Evolutionary conservation across 179 eudicot genomes (phyloP), one percentile per base, ranked within the genome.

Genomic region (Patellifolia procumbens): DNA sequence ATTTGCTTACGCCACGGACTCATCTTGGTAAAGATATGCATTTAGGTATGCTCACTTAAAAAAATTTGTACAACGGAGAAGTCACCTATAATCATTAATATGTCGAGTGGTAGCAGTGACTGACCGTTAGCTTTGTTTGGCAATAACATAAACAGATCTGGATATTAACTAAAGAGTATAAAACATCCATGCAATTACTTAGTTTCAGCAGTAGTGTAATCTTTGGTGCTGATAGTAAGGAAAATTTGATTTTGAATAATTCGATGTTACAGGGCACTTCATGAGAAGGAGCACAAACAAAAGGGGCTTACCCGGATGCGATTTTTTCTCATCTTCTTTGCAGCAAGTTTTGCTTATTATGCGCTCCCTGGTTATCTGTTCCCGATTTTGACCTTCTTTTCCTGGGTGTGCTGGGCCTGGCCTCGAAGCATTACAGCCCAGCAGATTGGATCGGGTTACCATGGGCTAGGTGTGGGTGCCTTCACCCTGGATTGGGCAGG

Each of bases 401-500:
- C 99, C 5, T 96, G 96, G 98, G 98, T 93, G 22, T 96, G 99
- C 74, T 96, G 99, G 98, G 92, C 63, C 1, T 93, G 93, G 92
- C 97, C 98, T 8, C 85, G 78, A 29, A 91, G 92, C 77, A 91
- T 96, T 84, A 96, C 99, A 0, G 97, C 98, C 37, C 99, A 96
- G 78, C 99, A 96, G 77, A 85, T 96, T 28, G 99, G 99, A 26
- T 96, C 99, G 0, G 99, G 98, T 9, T 88, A 89, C 80, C 85
- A 91, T 68, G 99, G 99, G 13, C 92, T 96, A 20, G 99, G 99
- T 15, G 81, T 96, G 43, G 99, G 99, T 24, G 97, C 99, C 64
- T 96, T 96, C 88, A 96, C 99, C 70, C 87, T 96, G 4, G 99
- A 96, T 76, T 96, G 99, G 99, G 98, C 99, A 1, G 98, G 97